A percentile compares a stretch with the other conserved stretches of the same genome.
These are phyloP conservation scores for Ogataea salicorniae DNA, from an alignment of 805 yeast species.

Conservation along the genomic window DNA sequence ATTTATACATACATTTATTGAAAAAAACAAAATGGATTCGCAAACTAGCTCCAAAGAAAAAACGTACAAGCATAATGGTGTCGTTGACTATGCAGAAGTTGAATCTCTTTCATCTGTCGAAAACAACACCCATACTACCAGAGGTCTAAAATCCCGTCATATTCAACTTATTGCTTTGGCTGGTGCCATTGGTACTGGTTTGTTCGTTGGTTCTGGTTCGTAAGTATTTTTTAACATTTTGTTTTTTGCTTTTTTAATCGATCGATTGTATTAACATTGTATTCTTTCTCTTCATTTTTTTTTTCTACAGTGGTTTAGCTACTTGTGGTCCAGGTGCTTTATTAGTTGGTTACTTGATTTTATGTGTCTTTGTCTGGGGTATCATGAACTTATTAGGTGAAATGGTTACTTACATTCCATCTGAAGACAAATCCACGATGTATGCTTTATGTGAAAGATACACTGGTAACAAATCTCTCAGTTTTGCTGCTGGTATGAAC, in stretches of 20 bases:
- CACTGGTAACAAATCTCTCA: constrained; percentile 47
- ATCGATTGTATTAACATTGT: background rate
- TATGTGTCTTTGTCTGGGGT: constrained; percentile 60
- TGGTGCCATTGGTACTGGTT: constrained; percentile 64
- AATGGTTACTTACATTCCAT: constrained; percentile 58
- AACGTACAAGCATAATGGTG: background rate
- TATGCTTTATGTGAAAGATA: constrained; percentile 39
- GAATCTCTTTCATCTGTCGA: background rate
- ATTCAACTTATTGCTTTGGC: constrained; percentile 66
- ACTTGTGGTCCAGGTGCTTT: constrained; percentile 37
- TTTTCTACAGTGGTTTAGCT: constrained; percentile 15
- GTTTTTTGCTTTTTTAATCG: background rate
- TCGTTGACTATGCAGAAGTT: constrained; percentile 5
- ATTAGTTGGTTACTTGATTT: constrained; percentile 55
- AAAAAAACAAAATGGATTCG: background rate
- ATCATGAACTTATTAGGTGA: constrained; percentile 65
- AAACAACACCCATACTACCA: constrained; percentile 24
- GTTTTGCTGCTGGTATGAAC: constrained; percentile 52
- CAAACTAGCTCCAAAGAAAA: background rate
- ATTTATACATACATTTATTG: background rate
- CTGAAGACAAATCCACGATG: constrained; percentile 60
- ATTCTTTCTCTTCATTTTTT: background rate
- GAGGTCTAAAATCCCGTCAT: constrained; percentile 42
- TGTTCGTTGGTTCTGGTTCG: constrained; percentile 44
- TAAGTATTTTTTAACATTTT: constrained; percentile 4